These are phyloP conservation scores for Tylopilus intermedius DNA, from an alignment of 768 basidiomycete genomes.

Conservation along the genomic window DNA sequence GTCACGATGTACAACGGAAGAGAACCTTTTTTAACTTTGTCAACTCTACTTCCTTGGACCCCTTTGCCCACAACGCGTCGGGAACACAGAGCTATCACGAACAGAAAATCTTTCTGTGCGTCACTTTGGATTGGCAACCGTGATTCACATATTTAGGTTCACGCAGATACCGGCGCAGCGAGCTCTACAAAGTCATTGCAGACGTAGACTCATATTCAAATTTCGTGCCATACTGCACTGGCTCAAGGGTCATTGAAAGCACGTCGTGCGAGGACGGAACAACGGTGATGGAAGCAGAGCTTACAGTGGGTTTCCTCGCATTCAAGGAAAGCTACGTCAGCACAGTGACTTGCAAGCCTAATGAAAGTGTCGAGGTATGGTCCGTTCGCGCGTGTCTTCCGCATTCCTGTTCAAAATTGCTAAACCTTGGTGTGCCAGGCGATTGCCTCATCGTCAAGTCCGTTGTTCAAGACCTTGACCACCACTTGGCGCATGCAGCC, in stretches of 20 bases:
- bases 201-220: constrained; percentile 80
- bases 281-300: constrained; percentile 71
- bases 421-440: constrained; percentile 44
- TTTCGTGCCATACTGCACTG: constrained; percentile 87
- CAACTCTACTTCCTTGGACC: constrained; percentile 42
- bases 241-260: constrained; percentile 55
- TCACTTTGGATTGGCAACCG: constrained; percentile 14
- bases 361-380: constrained; percentile 66
- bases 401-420: background rate
- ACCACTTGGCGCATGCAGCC: constrained; percentile 76
- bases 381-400: constrained; percentile 2
- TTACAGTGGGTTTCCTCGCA: constrained; percentile 83
- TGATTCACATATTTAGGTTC: constrained; percentile 10
- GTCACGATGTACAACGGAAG: constrained; percentile 2
- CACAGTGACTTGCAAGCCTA: constrained; percentile 73
- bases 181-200: constrained; percentile 83
- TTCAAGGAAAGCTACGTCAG: constrained; percentile 88
- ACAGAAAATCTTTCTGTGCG: constrained; percentile 84
- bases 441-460: constrained; percentile 62
- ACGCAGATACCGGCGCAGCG: constrained; percentile 64
- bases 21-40: constrained; percentile 50
- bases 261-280: constrained; percentile 27
- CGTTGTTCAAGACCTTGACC: constrained; percentile 66
- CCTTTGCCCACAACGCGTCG: constrained; percentile 29
- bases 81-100: constrained; percentile 71